phyloP scores from a whole-genome alignment of 176 grass and related monocot species.

The Metroxylon sagu region DNA sequence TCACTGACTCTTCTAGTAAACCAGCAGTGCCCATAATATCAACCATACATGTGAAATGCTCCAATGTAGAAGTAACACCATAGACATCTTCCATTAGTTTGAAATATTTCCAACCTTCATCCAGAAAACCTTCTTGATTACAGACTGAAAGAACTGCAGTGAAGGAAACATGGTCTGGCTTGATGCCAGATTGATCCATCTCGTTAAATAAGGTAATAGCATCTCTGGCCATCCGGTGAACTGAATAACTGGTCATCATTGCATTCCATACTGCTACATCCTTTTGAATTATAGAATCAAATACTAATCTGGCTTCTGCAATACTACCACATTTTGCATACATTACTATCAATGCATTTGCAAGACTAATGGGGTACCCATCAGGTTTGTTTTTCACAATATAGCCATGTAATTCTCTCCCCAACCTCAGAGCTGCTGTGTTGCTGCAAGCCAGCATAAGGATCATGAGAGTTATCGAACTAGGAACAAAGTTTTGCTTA shows the following conservation, averaged over 20 bases:
- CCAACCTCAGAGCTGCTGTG: constrained; percentile 33
- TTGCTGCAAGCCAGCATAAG: constrained; percentile 46
- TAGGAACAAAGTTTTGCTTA: constrained; percentile 28
- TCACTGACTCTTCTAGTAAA: constrained; percentile 43
- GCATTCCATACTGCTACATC: constrained; percentile 58
- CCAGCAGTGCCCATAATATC: constrained; percentile 53
- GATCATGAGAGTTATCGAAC: constrained; percentile 42
- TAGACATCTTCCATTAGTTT: constrained; percentile 46
- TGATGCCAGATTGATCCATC: constrained; percentile 32
- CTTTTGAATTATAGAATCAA: constrained; percentile 29
- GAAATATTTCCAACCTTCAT: constrained; percentile 43
- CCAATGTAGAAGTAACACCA: constrained; percentile 47
- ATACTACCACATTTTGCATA: constrained; percentile 67
- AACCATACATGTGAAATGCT: constrained; percentile 65
- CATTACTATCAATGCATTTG: constrained; percentile 48
- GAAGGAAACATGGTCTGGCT: constrained; percentile 46
- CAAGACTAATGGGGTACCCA: constrained; percentile 32
- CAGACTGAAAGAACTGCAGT: constrained; percentile 58
- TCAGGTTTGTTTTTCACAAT: constrained; percentile 42
- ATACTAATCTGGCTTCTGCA: constrained; percentile 37
- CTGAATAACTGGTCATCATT: constrained; percentile 46
- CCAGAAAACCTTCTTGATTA: constrained; percentile 47
- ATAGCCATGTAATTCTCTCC: constrained; percentile 48
- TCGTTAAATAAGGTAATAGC: constrained; percentile 29
- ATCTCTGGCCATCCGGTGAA: constrained; percentile 43